A percentile compares a stretch with the other conserved stretches of the same genome.
Evolutionary conservation across 2,329 filamentous ascomycete genomes (phyloP).

Genomic region (Fusarium pseudonygamai): DNA sequence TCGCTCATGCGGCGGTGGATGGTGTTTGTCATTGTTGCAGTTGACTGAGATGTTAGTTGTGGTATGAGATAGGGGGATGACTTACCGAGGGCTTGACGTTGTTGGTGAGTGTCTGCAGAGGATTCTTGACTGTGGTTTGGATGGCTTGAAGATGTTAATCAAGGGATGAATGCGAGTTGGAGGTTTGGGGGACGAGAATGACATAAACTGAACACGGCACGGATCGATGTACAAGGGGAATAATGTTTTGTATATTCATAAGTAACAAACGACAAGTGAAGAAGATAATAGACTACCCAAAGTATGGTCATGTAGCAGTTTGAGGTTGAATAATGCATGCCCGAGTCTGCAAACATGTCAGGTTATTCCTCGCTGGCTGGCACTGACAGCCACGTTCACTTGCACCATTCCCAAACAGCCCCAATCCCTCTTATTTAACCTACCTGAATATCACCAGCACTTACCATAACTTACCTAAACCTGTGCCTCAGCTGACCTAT

Average conservation of each 20-base stretch:
- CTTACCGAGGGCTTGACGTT: neutral
- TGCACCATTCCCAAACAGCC: neutral
- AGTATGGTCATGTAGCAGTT: neutral
- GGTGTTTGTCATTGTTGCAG: neutral
- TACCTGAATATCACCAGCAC: neutral
- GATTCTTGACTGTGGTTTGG: neutral
- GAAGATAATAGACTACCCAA: accelerated
- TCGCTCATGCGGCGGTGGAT: neutral
- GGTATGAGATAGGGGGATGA: neutral
- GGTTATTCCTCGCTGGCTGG: neutral
- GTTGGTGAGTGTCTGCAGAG: too few species aligned
- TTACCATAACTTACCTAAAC: neutral
- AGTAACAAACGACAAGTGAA: neutral
- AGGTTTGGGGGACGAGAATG: neutral
- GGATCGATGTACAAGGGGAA: neutral
- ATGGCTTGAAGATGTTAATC: neutral
- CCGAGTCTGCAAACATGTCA: neutral
- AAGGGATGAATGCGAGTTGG: neutral
- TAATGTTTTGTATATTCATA: neutral
- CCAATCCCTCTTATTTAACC: neutral
- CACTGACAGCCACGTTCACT: neutral
- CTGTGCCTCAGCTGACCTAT: neutral
- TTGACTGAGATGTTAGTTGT: constrained; percentile 4
- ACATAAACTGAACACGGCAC: neutral
- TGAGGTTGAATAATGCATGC: neutral